Evolutionary conservation across 73 alveolate genomes (phyloP).

Genomic region (Paramecium sonneborni): DNA sequence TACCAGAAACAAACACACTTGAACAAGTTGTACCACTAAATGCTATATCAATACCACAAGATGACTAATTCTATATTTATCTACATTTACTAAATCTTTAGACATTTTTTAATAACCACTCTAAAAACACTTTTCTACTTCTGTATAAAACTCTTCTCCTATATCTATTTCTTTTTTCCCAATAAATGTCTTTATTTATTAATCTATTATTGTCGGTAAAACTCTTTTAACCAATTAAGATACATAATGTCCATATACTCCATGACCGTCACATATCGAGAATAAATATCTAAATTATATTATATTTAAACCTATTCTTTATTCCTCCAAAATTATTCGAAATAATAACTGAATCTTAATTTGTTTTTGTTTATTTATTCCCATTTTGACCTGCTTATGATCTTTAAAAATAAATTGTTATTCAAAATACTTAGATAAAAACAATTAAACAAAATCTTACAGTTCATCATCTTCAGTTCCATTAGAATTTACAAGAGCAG

Average conservation of each 20-base stretch:
- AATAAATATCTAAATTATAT: neutral
- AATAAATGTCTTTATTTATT: neutral
- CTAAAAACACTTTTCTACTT: neutral
- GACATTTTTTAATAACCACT: neutral
- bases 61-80: neutral
- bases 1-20: conserved; percentile 53
- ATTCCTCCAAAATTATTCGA: neutral
- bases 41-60: conserved; percentile 64
- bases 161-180: neutral
- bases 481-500: neutral
- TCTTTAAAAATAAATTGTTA: neutral
- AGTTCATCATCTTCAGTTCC: neutral
- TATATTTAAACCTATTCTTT: neutral
- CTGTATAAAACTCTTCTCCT: neutral
- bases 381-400: neutral
- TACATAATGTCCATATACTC: conserved; percentile 82
- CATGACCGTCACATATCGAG: conserved; percentile 81
- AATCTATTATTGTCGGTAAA: conserved; percentile 19
- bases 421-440: neutral
- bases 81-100: neutral
- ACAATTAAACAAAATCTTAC: neutral
- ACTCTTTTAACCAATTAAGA: conserved; percentile 64
- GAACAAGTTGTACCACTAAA: conserved; percentile 71
- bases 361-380: neutral
- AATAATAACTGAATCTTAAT: neutral